Base-by-base conservation (phyloP, 495 filamentous ascomycete genomes). In the Staphylotrichum tortipilum region DNA sequence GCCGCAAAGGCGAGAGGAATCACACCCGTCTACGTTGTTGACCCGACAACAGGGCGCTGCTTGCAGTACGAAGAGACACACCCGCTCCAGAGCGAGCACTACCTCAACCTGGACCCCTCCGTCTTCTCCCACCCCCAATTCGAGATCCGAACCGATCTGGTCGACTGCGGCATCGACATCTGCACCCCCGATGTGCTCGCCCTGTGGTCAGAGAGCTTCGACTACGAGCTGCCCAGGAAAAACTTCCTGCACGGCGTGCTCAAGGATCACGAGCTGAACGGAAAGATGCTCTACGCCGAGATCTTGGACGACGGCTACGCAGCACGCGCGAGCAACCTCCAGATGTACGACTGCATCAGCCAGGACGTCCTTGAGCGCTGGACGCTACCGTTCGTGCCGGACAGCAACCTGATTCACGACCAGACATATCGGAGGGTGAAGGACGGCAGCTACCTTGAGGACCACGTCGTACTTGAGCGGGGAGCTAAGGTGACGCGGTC, bases 161-260 rank as follows among this genome's bases (percentile, higher is more conserved):
- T 96, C 47, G 94, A 99, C 68, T 92, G 88, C 59, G 86, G 83
- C 47, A 91, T 99, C 62, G 92, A 99, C 61, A 97, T 99, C 53
- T 99, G 94, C 66, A 95, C 94, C 0, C 89, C 90, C 0, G 92
- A 97, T 57, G 88, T 95, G 17, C 75, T 97, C 37, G 89, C 89
- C 24, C 69, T 95, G 50, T 99, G 92, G 88, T 89, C 88, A 7
- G 92, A 99, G 62, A 94, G 88, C 62, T 99, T 99, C 65, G 92
- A 99, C 68, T 96, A 92, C 68, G 85, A 95, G 60, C 73, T 85
- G 4, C 86, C 92, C 7, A 80, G 92, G 47, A 83, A 82, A 54
- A 88, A 94, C 58, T 97, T 94, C 58, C 64, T 99, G 22, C 83
- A 87, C 55, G 88, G 89, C 50, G 88, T 97, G 14, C 73, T 99